Percentiles rank a stretch among this genome's conserved stretches.
Conservation (phyloP, 2,329 filamentous ascomycete species). For the Aureobasidium sp. region DNA sequence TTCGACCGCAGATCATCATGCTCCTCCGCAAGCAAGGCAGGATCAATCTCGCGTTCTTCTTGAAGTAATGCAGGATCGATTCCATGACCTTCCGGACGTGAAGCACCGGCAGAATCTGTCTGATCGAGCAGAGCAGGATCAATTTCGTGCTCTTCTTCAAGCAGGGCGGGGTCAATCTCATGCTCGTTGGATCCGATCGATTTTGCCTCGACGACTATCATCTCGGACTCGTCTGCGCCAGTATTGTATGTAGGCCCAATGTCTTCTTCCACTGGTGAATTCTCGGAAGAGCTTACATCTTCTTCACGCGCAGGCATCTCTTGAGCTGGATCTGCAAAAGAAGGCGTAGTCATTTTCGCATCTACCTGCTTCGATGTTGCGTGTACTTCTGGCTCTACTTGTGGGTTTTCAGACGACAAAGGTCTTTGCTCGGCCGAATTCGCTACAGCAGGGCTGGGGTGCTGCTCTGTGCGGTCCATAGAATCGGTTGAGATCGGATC, state of each 20-base stretch:
- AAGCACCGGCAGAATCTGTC: not conserved
- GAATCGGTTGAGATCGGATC: not conserved
- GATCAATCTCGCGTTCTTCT: slow-evolving; percentile 1
- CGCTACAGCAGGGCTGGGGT: not conserved
- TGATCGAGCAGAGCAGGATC: not conserved
- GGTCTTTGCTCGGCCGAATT: not conserved
- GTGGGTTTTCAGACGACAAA: not conserved
- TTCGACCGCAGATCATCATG: not conserved
- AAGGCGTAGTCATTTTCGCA: not conserved
- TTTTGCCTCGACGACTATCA: not conserved
- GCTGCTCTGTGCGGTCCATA: too few relatives aligned
- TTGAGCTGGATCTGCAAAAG: not conserved
- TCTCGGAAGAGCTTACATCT: not conserved
- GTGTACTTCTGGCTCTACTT: not conserved
- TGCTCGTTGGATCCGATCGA: not conserved
- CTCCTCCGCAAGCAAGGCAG: not conserved
- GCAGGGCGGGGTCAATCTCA: not conserved
- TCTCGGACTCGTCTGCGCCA: not conserved
- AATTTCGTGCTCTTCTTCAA: not conserved
- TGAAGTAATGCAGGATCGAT: not conserved
- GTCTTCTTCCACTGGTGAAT: not conserved
- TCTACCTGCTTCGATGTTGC: not conserved
- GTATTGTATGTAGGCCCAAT: not conserved
- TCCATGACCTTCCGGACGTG: not conserved
- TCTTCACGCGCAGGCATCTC: not conserved